Evolutionary conservation across 1,284 basidiomycete species (phyloP).

Genomic region (Anthracocystis walkeri): DNA sequence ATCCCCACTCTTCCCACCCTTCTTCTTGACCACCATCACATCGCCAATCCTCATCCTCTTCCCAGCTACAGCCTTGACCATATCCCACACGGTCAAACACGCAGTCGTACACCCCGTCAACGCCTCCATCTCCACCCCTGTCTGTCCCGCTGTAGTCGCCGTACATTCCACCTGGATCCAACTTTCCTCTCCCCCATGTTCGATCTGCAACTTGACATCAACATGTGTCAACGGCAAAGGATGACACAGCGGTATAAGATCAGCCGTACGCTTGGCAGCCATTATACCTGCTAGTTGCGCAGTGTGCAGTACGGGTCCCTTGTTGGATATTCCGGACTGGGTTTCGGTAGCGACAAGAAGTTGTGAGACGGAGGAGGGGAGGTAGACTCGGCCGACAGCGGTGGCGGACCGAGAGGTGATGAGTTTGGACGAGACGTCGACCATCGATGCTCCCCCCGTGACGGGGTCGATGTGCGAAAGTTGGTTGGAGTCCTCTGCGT

Average conservation of each 20-base stretch:
- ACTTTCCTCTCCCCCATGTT: constrained; percentile 18
- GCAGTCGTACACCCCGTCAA: constrained; percentile 83
- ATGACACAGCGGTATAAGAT: constrained; percentile 83
- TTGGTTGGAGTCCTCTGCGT: constrained; percentile 1
- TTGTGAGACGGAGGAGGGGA: constrained; percentile 77
- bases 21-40: constrained; percentile 78
- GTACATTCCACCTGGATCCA: constrained; percentile 55
- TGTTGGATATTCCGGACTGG: constrained; percentile 68
- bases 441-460: constrained; percentile 81
- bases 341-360: constrained; percentile 71
- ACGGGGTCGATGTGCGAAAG: constrained; percentile 77
- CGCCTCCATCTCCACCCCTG: constrained; percentile 94
- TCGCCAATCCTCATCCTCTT: constrained; percentile 78
- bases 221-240: constrained; percentile 80
- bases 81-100: constrained; percentile 87
- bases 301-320: constrained; percentile 73
- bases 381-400: constrained; percentile 81
- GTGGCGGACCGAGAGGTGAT: constrained; percentile 79
- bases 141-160: constrained; percentile 46
- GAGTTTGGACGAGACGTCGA: constrained; percentile 79
- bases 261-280: constrained; percentile 81
- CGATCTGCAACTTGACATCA: constrained; percentile 74
- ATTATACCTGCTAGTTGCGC: constrained; percentile 87
- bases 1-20: constrained; percentile 79
- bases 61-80: constrained; percentile 88